Base-by-base conservation (phyloP, 2,329 filamentous ascomycete species). In the Ophiocordyceps camponoti-floridani region DNA sequence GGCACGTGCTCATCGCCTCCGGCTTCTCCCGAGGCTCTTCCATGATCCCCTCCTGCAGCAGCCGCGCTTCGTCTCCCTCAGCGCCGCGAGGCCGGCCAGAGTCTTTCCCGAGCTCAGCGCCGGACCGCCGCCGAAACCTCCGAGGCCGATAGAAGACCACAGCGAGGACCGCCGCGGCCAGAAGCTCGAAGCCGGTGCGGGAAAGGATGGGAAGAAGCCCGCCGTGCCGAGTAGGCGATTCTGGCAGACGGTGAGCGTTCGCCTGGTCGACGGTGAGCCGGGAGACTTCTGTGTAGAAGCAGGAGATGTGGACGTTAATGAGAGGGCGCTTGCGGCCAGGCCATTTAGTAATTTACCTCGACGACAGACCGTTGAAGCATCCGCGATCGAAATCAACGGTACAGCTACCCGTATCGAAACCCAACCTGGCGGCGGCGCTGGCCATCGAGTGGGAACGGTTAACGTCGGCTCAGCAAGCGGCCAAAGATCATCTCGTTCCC, bases 401-500 rank as follows among this genome's bases (percentile, higher is more conserved):
- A 53, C 75, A 72, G 2, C 56, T 96, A 27, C 88, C 91, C 0
- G 54, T 66, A 2, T 73, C 72, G 46, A 96, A 95, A 65, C 79
- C 78, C 30, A 75, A 86, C 55, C 80, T 96, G 37, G 89, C 89
- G 23, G 72, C 79, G 41, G 84, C 85, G 46, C 79, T 98, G 49
- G 91, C 89, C 3, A 66, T 93, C 41, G 91, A 98, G 67, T 98
- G 91, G 91, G 88, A 95, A 59, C 70, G 82, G 43, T 73, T 98
- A 48, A 73, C 79, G 23, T 84, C 83, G 13, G 78, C 83, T 3
- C 81, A 88, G 57, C 85, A 96, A 62, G 85, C 87, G 0, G 73
- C 88, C 37, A 84, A 82, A 59, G 77, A 84, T 47, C 86, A 96
- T 63, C 76, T 93, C 42, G 89, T 95, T 51, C 91, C 91, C 13